Evolutionary conservation across 495 filamentous ascomycete species (phyloP).

Genomic region (Talaromyces thailandensis): DNA sequence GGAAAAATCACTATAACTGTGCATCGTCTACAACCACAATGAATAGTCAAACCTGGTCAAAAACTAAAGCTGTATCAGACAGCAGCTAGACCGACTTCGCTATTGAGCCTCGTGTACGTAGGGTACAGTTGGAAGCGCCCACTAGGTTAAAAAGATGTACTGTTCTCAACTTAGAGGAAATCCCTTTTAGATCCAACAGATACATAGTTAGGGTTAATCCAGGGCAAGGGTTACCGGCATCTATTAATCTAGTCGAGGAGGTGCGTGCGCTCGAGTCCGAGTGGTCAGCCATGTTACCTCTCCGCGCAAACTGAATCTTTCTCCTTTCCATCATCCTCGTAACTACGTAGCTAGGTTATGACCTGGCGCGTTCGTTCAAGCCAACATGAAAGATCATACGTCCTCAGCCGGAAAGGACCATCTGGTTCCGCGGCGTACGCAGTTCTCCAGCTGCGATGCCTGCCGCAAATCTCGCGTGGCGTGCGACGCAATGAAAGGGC

Average conservation of each 20-base stretch:
- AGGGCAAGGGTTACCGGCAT: background rate
- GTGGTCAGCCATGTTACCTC: background rate
- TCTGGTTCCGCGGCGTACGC: constrained; percentile 10
- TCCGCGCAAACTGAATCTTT: background rate
- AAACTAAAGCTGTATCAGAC: background rate
- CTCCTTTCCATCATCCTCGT: background rate
- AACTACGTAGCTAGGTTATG: background rate
- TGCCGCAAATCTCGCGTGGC: constrained; percentile 14
- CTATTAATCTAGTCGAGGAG: too few species aligned
- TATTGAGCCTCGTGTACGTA: too few species aligned
- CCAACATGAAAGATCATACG: background rate
- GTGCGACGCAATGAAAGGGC: constrained; percentile 12
- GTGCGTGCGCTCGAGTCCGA: background rate
- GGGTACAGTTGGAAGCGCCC: too few species aligned
- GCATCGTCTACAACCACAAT: background rate
- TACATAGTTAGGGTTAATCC: too few species aligned
- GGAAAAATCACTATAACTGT: background rate
- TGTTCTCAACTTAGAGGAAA: too few species aligned
- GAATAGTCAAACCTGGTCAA: background rate
- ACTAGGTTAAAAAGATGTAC: too few species aligned
- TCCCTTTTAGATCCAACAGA: too few species aligned
- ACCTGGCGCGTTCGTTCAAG: background rate
- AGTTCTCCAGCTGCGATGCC: constrained; percentile 14
- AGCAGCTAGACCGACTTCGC: background rate
- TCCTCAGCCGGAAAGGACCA: constrained; percentile 5